A percentile compares a stretch with the other conserved stretches of the same genome.
phyloP scores from a whole-genome alignment of 345 rosid genomes.

The Populus davidiana region DNA sequence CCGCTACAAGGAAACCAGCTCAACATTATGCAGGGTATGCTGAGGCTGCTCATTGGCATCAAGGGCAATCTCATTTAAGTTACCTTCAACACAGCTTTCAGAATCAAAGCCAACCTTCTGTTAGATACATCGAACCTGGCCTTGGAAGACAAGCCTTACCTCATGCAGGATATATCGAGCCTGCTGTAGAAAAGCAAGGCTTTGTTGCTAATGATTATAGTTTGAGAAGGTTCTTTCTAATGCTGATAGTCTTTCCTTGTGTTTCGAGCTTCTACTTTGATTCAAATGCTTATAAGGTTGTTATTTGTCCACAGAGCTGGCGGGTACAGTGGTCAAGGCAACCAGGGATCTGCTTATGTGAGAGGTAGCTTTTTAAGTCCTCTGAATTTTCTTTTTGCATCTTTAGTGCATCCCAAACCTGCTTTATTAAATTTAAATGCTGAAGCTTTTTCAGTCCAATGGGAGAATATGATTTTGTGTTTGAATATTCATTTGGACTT shows the following conservation, averaged over 20 bases:
- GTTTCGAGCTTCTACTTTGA: not conserved
- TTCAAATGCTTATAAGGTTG: not conserved
- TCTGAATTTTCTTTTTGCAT: not conserved
- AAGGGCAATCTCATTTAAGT: slow-evolving; percentile 6
- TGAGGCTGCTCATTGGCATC: slow-evolving; percentile 5
- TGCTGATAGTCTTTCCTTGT: not conserved
- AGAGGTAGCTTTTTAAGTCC: slow-evolving; percentile 16
- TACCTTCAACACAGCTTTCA: not conserved
- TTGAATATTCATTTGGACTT: too few species aligned
- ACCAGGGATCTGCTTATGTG: slow-evolving; percentile 4
- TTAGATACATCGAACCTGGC: slow-evolving; percentile 5
- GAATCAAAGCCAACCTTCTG: slow-evolving; percentile 4
- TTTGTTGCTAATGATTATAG: not conserved
- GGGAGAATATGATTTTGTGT: too few species aligned
- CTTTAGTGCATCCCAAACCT: not conserved
- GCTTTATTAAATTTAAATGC: not conserved
- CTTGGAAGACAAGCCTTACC: slow-evolving; percentile 9
- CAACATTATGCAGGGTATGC: not conserved
- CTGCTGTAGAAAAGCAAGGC: not conserved
- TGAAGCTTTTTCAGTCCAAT: too few species aligned
- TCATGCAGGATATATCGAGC: slow-evolving; percentile 23
- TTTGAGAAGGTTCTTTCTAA: slow-evolving; percentile 14
- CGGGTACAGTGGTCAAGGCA: not conserved
- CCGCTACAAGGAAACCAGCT: not conserved
- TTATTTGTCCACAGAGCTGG: slow-evolving; percentile 16